Conservation (phyloP, 176 grass and related monocot species). For the Oryza punctata region DNA sequence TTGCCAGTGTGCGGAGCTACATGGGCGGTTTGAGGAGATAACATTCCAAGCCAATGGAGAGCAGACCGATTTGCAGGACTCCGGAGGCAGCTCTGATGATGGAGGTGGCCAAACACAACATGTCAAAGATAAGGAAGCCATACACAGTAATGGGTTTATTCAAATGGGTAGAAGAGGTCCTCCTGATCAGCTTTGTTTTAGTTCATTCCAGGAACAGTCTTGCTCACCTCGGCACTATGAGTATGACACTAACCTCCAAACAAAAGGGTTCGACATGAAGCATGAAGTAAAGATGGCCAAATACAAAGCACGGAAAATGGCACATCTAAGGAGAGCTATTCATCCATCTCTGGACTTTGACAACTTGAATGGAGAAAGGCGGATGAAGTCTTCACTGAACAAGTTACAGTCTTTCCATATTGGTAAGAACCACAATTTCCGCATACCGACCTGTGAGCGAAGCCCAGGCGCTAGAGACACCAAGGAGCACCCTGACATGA, state of each 20-base stretch:
- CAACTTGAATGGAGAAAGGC: constrained; percentile 29
- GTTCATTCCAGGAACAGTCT: constrained; percentile 52
- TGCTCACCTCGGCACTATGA: constrained; percentile 37
- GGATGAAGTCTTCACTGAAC: constrained; percentile 42
- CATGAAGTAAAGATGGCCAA: constrained; percentile 57
- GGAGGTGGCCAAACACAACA: constrained; percentile 33
- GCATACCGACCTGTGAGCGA: constrained; percentile 43
- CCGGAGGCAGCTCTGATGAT: constrained; percentile 38
- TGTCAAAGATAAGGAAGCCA: constrained; percentile 40
- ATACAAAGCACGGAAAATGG: constrained; percentile 47
- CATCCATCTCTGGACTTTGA: constrained; percentile 61
- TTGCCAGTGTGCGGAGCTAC: constrained; percentile 52
- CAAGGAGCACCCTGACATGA: constrained; percentile 6
- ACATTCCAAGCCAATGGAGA: constrained; percentile 55
- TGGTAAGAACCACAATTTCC: constrained; percentile 73
- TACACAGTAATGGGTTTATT: constrained; percentile 44
- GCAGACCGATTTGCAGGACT: constrained; percentile 37
- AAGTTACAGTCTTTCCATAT: constrained; percentile 86
- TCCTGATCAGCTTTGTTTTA: constrained; percentile 43
- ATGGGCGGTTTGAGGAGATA: constrained; percentile 84
- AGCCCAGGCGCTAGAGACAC: constrained; percentile 25
- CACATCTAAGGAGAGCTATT: constrained; percentile 49
- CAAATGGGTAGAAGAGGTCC: constrained; percentile 36
- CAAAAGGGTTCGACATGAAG: constrained; percentile 41
- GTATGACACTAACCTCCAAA: constrained; percentile 20